These are phyloP conservation scores for Dryas alaskensis DNA, from an alignment of 306 rosid genomes.

Conservation along the genomic window DNA sequence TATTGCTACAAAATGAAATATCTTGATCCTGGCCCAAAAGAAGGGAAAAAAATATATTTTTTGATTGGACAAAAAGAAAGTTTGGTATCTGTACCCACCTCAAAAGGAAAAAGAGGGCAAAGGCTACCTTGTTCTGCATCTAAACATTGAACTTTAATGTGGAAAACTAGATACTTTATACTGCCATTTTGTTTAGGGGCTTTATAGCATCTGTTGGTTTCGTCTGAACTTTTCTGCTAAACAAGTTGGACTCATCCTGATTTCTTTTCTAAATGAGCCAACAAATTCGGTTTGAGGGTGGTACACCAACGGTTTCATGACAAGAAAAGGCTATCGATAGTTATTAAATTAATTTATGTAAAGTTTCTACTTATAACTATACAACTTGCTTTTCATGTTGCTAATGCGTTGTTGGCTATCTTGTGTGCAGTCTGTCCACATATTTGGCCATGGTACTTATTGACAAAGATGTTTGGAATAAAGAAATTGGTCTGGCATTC, in stretches of 20 bases:
- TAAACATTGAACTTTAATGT: no score
- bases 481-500: slow-evolving; percentile 37
- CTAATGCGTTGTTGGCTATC: slow-evolving; percentile 17
- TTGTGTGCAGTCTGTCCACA: slow-evolving; percentile 39
- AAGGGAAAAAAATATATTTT: background rate
- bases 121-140: no score
- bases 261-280: no score
- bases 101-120: no score
- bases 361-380: slow-evolving; percentile 21
- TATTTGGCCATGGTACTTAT: slow-evolving; percentile 64
- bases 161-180: no score
- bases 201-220: no score
- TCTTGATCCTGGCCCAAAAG: background rate
- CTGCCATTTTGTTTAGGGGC: no score
- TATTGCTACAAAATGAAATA: background rate
- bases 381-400: slow-evolving; percentile 5
- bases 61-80: background rate
- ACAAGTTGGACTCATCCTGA: no score
- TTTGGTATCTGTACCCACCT: background rate
- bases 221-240: no score
- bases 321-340: no score
- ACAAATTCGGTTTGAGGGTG: no score
- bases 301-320: no score
- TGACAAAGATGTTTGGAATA: slow-evolving; percentile 78
- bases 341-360: background rate